Evolutionary conservation across 305 asterid species (phyloP).

Genomic region (Rubia occidens): DNA sequence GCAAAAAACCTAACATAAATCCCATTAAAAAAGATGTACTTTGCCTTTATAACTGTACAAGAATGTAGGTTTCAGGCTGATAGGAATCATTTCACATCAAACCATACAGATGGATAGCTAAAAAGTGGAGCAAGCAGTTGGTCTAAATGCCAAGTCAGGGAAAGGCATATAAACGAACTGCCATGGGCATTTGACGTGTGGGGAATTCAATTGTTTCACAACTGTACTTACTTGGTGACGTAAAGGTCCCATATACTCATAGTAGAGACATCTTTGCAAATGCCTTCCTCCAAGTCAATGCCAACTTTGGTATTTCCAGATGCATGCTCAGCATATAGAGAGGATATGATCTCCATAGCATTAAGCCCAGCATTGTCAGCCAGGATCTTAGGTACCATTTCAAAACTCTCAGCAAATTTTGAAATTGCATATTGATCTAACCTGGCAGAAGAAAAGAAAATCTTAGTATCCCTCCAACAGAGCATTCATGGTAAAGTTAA

Average conservation of each 20-base stretch:
- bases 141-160: neutral
- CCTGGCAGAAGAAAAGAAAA: slow-evolving; percentile 35
- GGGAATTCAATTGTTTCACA: neutral
- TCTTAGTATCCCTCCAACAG: slow-evolving; percentile 2
- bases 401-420: slow-evolving; percentile 93
- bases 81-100: neutral
- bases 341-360: slow-evolving; percentile 82
- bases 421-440: slow-evolving; percentile 93
- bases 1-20: slow-evolving; percentile 52
- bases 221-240: slow-evolving; percentile 65
- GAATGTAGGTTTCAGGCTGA: neutral
- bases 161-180: neutral
- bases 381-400: slow-evolving; percentile 82
- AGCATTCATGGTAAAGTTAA: neutral
- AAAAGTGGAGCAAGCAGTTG: neutral
- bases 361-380: slow-evolving; percentile 98
- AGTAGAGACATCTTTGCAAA: slow-evolving; percentile 62
- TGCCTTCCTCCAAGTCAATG: slow-evolving; percentile 76
- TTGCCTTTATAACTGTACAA: neutral
- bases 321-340: slow-evolving; percentile 87
- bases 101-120: neutral
- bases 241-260: slow-evolving; percentile 71
- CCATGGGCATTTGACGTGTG: neutral
- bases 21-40: neutral
- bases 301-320: slow-evolving; percentile 79